Evolutionary conservation across 352 stramenopile genomes (phyloP).

Genomic region (Phytophthora litchii): DNA sequence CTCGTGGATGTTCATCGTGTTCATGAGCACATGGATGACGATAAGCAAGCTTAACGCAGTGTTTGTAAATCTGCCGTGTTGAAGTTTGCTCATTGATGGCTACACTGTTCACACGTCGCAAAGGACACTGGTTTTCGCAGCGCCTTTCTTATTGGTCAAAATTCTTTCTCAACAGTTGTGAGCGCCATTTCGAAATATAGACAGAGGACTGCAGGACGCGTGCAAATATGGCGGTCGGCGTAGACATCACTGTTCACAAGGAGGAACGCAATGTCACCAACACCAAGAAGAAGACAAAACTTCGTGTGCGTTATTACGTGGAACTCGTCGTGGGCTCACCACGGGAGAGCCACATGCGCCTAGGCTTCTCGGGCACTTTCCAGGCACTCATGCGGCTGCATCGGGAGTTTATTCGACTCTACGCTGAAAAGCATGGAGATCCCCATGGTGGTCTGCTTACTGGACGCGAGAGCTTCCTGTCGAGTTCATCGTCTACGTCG

Average conservation of each 20-base stretch:
- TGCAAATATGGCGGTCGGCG: conserved; percentile 45
- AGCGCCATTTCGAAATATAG: background rate
- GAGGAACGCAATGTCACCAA: conserved; percentile 62
- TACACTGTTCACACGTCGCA: conserved; percentile 22
- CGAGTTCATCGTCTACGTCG: conserved; percentile 51
- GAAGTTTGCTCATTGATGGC: background rate
- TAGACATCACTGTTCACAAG: conserved; percentile 74
- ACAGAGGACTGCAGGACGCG: background rate
- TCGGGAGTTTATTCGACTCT: conserved; percentile 44
- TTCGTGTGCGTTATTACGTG: conserved; percentile 76
- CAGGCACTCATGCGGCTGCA: conserved; percentile 63
- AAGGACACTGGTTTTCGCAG: background rate
- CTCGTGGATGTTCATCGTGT: conserved; percentile 57
- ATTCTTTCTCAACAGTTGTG: background rate
- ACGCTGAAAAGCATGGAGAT: conserved; percentile 46
- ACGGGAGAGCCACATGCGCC: conserved; percentile 55
- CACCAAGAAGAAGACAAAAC: conserved; percentile 45
- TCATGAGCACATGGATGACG: conserved; percentile 39
- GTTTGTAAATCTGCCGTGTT: background rate
- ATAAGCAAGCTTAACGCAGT: conserved; percentile 14
- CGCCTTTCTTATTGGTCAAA: conserved; percentile 7
- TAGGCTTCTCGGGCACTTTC: conserved; percentile 73
- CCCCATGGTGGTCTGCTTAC: conserved; percentile 18
- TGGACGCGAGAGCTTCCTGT: conserved; percentile 48
- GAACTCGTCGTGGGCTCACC: conserved; percentile 63